Conservation (phyloP, 164 flowering plant species). For the Platanus orientalis region DNA sequence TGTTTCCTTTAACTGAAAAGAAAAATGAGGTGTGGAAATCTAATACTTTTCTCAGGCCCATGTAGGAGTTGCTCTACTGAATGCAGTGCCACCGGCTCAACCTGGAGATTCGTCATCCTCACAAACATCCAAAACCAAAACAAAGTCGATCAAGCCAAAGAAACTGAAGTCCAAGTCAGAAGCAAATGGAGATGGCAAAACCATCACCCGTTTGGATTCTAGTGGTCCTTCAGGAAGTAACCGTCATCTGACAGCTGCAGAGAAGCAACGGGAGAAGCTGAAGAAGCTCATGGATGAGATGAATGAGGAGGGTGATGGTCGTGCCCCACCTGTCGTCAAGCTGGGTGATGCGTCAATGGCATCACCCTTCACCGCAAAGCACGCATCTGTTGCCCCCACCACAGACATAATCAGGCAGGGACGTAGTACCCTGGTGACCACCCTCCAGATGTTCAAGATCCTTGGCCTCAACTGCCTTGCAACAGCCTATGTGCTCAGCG, state of each 20-base stretch:
- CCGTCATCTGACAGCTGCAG: constrained; percentile 67
- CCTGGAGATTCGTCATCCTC: constrained; percentile 36
- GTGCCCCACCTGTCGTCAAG: constrained; percentile 73
- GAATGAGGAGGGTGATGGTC: constrained; percentile 86
- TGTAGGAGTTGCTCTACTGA: constrained; percentile 91
- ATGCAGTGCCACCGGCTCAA: constrained; percentile 70
- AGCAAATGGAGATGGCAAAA: constrained; percentile 43
- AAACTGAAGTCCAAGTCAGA: constrained; percentile 41
- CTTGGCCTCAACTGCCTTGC: constrained; percentile 98
- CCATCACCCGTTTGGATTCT: constrained; percentile 30
- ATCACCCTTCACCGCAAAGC: constrained; percentile 96
- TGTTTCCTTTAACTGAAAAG: no score
- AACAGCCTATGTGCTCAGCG: constrained; percentile 94
- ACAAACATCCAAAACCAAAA: constrained; percentile 48
- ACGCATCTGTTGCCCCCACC: constrained; percentile 91
- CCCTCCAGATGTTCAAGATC: constrained; percentile 98
- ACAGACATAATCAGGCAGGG: constrained; percentile 96
- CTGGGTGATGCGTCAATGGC: constrained; percentile 99
- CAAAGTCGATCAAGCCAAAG: constrained; percentile 50
- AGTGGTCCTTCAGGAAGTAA: constrained; percentile 31
- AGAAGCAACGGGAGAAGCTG: constrained; percentile 65
- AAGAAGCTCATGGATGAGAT: constrained; percentile 84
- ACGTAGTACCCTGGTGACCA: constrained; percentile 92
- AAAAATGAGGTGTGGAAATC: not conserved
- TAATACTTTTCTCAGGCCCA: constrained; percentile 55